Base-by-base conservation (phyloP, 2,329 filamentous ascomycete genomes). In the Mariannaea elegans region DNA sequence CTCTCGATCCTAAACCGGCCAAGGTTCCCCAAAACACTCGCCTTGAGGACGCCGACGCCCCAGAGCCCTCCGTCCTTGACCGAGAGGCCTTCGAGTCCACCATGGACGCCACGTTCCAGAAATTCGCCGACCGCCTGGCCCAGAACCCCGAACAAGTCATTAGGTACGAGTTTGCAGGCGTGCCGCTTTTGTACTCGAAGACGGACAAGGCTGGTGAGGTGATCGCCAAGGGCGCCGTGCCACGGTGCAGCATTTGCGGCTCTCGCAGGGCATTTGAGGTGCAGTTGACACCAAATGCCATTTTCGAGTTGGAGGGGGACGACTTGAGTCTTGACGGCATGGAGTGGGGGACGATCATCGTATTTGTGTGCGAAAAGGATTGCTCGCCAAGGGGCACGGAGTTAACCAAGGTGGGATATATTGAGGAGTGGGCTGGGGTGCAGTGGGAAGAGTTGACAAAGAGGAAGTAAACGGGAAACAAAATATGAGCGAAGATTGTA, bases 381-480 rank as follows among this genome's bases (percentile, higher is more conserved):
- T 98, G 95, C 73, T 82, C 84, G 69, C 86, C 87, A 14, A 75
- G 76, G 6, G 84, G 85, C 1, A 82, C 87, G 7, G 76, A 77
- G 12, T 80, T 83, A 32, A 90, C 88, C 0, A 83, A 88, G 71
- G 85, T 88, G 1, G 92, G 89, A 2, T 98, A 96, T 77, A 71
- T 93, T 16, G 95, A 98, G 80, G 95, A 99, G 77, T 99, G 95
- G 94, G 88, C 86, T n/a, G 95, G 94, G 7, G 95, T 98, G 65
- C 95, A 99, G 77, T 99, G 94, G 95, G 95, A 99, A 78, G 94
- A 97, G 76, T 71, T 87, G 62, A 74, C 51, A 29, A 81, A 78
- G 71, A 63, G 66, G 23, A 73, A 77, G 50, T 75, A 65, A 66
- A 60, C 21, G 16, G 27, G 46, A 24, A 29, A 42, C 18, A 27